Base-by-base conservation (phyloP, 768 basidiomycete species). In the Tricholoma terreum region DNA sequence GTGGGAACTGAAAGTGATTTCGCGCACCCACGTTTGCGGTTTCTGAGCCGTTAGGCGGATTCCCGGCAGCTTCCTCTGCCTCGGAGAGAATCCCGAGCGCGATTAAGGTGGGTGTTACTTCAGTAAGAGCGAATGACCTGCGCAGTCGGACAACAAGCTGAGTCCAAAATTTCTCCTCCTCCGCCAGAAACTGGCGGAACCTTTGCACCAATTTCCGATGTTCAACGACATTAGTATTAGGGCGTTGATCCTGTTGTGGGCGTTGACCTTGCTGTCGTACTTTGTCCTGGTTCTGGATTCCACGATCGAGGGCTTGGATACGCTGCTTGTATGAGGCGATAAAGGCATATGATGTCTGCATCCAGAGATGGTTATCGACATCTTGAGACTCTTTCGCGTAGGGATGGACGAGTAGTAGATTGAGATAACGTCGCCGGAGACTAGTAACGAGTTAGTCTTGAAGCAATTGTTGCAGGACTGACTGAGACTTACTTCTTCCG, bases 141-240 rank as follows among this genome's bases (percentile, higher is more conserved):
- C 86, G 85, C 60, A 94, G 77, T 34, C 94, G 84, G 49, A 85
- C 75, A 45, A 94, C 78, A 17, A 98, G 80, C 58, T 86, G 83
- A 27, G 81, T 84, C 89, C 94, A 99, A 71, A 96, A 97, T 64
- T 86, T 88, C 69, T 95, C 92, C 70, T 99, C 96, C 31, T 89
- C 86, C 0, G 86, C 81, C 12, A 99, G 83, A 68, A 94, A 97
- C 64, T 93, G 87, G 34, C 90, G 81, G 75, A 99, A 98, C 40
- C 92, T 84, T 48, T 92, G 89, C 14, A 94, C 72, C 30, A 94
- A 81, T 69, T 92, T 96, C 63, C 93, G 86, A 60, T 92, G 77
- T 67, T 96, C 94, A 45, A 94, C 91, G 11, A 64, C 50, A 40
- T 63, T 63, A 10, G 61, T 61, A 19, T 57, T 59, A 7, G 81